A percentile compares a stretch with the other conserved stretches of the same genome.
Conservation (phyloP, 441 rosid species). For the Croton laevigatus region DNA sequence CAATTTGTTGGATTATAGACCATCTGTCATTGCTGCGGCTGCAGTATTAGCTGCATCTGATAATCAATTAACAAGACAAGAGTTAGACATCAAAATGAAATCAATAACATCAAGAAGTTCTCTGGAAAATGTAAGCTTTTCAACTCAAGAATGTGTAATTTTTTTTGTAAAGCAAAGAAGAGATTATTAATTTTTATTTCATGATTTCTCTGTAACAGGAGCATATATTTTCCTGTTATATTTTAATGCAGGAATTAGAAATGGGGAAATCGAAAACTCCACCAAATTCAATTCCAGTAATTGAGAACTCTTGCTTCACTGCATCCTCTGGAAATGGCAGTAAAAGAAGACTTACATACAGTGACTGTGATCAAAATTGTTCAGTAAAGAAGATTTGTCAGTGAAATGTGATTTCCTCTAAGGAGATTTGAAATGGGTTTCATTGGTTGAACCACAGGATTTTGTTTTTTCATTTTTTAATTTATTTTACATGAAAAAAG, state of each 20-base stretch:
- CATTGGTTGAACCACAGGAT: slow-evolving; percentile 21
- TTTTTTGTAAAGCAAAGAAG: neutral
- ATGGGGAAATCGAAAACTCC: slow-evolving; percentile 54
- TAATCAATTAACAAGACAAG: slow-evolving; percentile 46
- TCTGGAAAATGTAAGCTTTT: slow-evolving; percentile 47
- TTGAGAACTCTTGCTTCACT: slow-evolving; percentile 26
- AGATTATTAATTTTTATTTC: slow-evolving; percentile 18
- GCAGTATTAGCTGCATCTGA: slow-evolving; percentile 60
- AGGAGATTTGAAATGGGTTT: slow-evolving; percentile 16
- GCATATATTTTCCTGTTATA: slow-evolving; percentile 52
- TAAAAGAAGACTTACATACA: slow-evolving; percentile 63
- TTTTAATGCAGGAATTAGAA: slow-evolving; percentile 53
- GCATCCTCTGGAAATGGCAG: slow-evolving; percentile 34
- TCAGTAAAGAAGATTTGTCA: slow-evolving; percentile 41
- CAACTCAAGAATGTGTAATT: neutral
- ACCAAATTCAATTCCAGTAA: slow-evolving; percentile 19
- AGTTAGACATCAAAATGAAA: slow-evolving; percentile 46
- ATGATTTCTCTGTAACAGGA: slow-evolving; percentile 49
- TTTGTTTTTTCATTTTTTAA: neutral
- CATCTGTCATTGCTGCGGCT: slow-evolving; percentile 71
- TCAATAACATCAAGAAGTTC: slow-evolving; percentile 51
- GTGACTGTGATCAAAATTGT: slow-evolving; percentile 37
- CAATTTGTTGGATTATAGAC: slow-evolving; percentile 55
- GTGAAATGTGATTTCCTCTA: slow-evolving; percentile 13
- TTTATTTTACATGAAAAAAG: slow-evolving; percentile 12